These are phyloP conservation scores for Stephanodiscus minutulus DNA, from an alignment of 108 stramenopile genomes.

Conservation along the genomic window DNA sequence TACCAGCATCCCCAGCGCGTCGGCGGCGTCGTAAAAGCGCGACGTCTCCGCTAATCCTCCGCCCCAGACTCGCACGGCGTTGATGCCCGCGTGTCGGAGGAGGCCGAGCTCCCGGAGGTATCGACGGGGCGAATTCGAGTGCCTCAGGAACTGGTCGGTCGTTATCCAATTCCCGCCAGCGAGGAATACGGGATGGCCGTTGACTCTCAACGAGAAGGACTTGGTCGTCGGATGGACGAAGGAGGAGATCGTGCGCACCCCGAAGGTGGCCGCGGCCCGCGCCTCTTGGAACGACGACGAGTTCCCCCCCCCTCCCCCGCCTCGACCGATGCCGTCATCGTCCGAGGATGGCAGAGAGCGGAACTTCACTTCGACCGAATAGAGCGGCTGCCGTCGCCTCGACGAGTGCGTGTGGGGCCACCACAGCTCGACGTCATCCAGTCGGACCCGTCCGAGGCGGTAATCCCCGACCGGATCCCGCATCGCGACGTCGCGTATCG, in stretches of 20 bases:
- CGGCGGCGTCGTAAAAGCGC: constrained; percentile 71
- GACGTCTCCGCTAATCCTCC: constrained; percentile 68
- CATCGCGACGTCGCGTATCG: constrained; percentile 28
- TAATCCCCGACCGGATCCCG: not conserved
- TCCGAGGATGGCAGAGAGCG: no score
- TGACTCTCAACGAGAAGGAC: constrained; percentile 39
- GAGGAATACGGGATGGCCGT: constrained; percentile 55
- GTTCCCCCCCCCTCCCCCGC: no score
- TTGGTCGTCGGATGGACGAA: constrained; percentile 35
- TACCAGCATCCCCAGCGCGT: constrained; percentile 65
- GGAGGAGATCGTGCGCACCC: constrained; percentile 46
- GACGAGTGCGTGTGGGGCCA: constrained; percentile 48
- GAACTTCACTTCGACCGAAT: constrained; percentile 22
- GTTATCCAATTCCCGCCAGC: constrained; percentile 67
- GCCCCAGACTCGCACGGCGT: constrained; percentile 75
- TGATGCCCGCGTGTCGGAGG: constrained; percentile 48
- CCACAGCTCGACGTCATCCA: constrained; percentile 48
- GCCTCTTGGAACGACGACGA: no score
- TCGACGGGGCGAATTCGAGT: constrained; percentile 25
- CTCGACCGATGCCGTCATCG: no score
- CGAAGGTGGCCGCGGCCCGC: constrained; percentile 24
- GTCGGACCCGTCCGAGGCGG: constrained; percentile 10
- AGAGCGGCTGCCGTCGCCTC: constrained; percentile 32
- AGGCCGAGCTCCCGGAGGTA: constrained; percentile 45
- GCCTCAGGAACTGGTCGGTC: constrained; percentile 53